A percentile compares a stretch with the other conserved stretches of the same genome.
These are phyloP conservation scores for Fusarium coicis DNA, from an alignment of 2,329 filamentous ascomycete genomes.

Conservation along the genomic window DNA sequence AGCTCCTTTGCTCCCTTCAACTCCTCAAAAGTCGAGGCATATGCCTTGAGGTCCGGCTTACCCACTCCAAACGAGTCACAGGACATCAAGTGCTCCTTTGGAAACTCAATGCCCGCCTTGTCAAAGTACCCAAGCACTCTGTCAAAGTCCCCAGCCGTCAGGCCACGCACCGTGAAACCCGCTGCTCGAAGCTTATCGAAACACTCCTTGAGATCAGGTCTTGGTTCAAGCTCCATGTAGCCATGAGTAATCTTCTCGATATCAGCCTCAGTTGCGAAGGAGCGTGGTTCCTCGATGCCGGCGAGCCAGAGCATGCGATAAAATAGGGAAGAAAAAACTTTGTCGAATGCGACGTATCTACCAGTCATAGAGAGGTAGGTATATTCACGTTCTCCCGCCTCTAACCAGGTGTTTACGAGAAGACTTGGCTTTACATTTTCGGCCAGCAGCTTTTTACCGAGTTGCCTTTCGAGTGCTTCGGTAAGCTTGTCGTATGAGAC, in stretches of 20 bases:
- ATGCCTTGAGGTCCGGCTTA: conserved; percentile 36
- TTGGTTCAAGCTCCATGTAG: conserved; percentile 1
- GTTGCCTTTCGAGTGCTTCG: conserved; percentile 52
- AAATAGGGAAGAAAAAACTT: conserved; percentile 57
- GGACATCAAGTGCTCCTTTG: conserved; percentile 25
- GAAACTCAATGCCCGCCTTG: conserved; percentile 28
- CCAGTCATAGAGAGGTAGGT: conserved; percentile 58
- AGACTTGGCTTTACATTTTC: conserved; percentile 54
- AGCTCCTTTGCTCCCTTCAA: conserved; percentile 25
- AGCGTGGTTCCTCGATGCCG: conserved; percentile 55
- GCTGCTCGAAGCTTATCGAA: conserved; percentile 27
- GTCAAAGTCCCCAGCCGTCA: conserved; percentile 30
- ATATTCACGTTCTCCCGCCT: conserved; percentile 59
- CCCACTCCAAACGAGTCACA: conserved; percentile 33
- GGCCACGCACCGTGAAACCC: conserved; percentile 27
- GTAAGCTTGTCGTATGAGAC: conserved; percentile 33
- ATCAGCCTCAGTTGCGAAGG: conserved; percentile 56
- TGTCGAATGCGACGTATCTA: conserved; percentile 54
- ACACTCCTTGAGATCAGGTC: conserved; percentile 23
- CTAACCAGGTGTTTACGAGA: conserved; percentile 60
- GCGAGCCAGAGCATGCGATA: conserved; percentile 59
- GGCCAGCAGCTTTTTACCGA: conserved; percentile 54
- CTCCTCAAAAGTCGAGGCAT: conserved; percentile 29
- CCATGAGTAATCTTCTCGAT: conserved; percentile 50
- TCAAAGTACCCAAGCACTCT: conserved; percentile 31